Base-by-base conservation (phyloP, 2,329 filamentous ascomycete genomes). In the Fusarium sororula region DNA sequence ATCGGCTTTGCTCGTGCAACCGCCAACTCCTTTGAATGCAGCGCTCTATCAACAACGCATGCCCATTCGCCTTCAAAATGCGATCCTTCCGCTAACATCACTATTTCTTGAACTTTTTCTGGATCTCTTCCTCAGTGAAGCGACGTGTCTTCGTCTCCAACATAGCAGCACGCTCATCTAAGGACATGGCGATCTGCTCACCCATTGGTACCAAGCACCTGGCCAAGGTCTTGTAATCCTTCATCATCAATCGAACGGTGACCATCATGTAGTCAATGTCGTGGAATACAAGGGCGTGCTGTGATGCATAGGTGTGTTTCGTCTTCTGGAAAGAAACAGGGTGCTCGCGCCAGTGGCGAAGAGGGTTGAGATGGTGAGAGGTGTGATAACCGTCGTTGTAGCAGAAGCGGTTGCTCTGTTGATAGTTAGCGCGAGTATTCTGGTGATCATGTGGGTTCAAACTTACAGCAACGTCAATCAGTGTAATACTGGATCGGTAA, bases 321-420 rank as follows among this genome's bases (percentile, higher is more conserved):
- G 90, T 88, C 75, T 90, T 87, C 5, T 95, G 84, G 81, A 96
- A 94, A 12, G 92, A 89, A 18, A 90, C 85, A 0, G 93, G 93
- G 76, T 95, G 93, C 26, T 95, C 92, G 65, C 93, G 90, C 93
- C 93, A 96, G 83, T 95, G 94, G 4, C 93, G 90, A 35, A 89
- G 87, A 1, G 92, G 93, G 82, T 95, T 94, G 58, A 95, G 88
- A 77, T 95, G 93, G 79, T 95, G 93, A 24, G 92, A 94, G 12
- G 92, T 95, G 82, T 95, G 93, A 81, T 94, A 95, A 73, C 93
- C 93, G 77, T 95, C 93, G 76, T 95, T 95, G 87, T 92, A 95
- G 83, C 92, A 95, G 82, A 92, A 92, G 41, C 93, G 91, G 81
- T 95, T 95, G 82, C 91, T 93, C 92, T 94, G 32, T 37, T 11